phyloP scores from a whole-genome alignment of 2,329 filamentous ascomycete species.

The Graphiopsis chlorocephala region DNA sequence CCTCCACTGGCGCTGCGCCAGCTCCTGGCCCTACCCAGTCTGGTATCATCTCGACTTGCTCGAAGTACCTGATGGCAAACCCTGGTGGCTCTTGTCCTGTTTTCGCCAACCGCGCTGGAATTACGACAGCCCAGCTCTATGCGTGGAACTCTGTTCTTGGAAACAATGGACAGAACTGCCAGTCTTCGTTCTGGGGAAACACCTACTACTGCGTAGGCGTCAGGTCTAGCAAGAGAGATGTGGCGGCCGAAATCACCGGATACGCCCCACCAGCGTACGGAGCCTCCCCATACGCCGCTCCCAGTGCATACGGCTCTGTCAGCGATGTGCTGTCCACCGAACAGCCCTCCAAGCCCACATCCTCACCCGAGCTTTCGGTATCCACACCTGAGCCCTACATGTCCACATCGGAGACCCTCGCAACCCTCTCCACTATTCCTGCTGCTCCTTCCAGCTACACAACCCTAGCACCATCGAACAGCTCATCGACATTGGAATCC shows the following conservation, averaged over 20 bases:
- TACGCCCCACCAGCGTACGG: slow-evolving; percentile 5
- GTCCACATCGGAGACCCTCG: slow-evolving; percentile 1
- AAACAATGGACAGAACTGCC: slow-evolving; percentile 19
- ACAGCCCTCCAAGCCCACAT: neutral
- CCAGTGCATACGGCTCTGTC: neutral
- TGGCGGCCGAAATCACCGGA: slow-evolving; percentile 5
- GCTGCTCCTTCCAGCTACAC: neutral
- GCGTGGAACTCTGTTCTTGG: slow-evolving; percentile 33
- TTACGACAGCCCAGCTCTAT: slow-evolving; percentile 29
- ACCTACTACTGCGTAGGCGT: slow-evolving; percentile 21
- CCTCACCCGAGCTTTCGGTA: neutral
- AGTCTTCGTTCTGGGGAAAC: slow-evolving; percentile 19
- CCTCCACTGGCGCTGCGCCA: slow-evolving; percentile 18
- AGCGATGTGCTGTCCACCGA: neutral
- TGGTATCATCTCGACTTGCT: slow-evolving; percentile 28
- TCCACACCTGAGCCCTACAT: slow-evolving; percentile 4
- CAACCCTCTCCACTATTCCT: neutral
- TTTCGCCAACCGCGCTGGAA: slow-evolving; percentile 28
- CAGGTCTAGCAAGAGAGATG: slow-evolving; percentile 13
- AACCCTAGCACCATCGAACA: neutral
- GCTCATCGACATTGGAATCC: neutral
- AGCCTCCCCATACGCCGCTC: neutral
- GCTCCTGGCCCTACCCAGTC: slow-evolving; percentile 28
- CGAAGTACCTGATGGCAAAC: slow-evolving; percentile 27
- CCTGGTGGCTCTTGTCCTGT: slow-evolving; percentile 28